These are phyloP conservation scores for Monosporozyma aerobia DNA, from an alignment of 805 yeast species.

Conservation along the genomic window DNA sequence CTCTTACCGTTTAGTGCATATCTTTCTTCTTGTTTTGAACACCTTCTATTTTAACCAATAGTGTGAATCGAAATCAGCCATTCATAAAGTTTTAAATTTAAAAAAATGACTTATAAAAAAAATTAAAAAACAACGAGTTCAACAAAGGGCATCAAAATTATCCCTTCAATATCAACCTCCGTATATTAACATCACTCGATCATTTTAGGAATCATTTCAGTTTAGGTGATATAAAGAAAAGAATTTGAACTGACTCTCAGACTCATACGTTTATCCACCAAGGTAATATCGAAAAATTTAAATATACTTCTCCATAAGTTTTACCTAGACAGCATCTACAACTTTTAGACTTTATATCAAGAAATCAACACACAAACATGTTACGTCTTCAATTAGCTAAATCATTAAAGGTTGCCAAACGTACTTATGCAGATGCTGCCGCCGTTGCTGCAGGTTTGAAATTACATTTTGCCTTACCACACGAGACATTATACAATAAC, in stretches of 20 bases:
- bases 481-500: slow-evolving; percentile 54
- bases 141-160: background rate
- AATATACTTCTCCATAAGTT: background rate
- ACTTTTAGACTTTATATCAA: background rate
- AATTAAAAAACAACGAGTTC: background rate
- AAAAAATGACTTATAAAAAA: background rate
- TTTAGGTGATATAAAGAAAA: background rate
- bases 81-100: background rate
- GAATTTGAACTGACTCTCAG: background rate
- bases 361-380: slow-evolving; percentile 8
- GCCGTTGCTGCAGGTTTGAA: slow-evolving; percentile 61
- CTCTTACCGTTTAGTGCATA: background rate
- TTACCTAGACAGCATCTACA: background rate
- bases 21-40: background rate
- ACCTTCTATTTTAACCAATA: background rate
- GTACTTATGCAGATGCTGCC: slow-evolving; percentile 73
- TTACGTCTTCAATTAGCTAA: slow-evolving; percentile 20
- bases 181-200: background rate
- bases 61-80: background rate
- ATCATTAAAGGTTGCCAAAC: slow-evolving; percentile 36
- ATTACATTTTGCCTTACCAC: slow-evolving; percentile 86
- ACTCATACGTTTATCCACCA: background rate
- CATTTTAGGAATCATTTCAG: background rate
- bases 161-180: background rate
- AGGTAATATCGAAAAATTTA: background rate